Evolutionary conservation across 805 yeast genomes (phyloP), one percentile per base, ranked within the genome.

Genomic region (Candida incommunis): DNA sequence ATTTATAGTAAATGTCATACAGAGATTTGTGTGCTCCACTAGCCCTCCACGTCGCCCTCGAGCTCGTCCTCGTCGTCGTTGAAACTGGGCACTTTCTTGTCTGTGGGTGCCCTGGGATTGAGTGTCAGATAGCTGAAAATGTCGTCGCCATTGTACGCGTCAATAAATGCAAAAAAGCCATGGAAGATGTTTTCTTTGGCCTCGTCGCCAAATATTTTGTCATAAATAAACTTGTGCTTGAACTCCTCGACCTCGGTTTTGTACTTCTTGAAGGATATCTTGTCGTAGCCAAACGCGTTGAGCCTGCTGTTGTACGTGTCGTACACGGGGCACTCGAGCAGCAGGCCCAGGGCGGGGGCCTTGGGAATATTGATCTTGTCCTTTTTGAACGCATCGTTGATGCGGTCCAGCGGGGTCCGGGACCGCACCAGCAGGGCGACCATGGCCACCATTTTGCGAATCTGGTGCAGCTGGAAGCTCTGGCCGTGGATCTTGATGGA

Each of bases 401-500:
- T 83, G 54, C 95, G 76, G 22, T 73, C 72, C 25, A 75, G 58
- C 2, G 96, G 95, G 57, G 88, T 78, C 9, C 95, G 92, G 18
- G 92, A 79, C 58, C 98, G 74, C 21, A 90, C 78, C 16, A 83
- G 76, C 46, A 90, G 69, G 0, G 88, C 76, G 1, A 94, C 95
- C 94, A 90, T 81, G 21, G 96, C 90, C 48, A 92, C 85, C 97
- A 92, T 92, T 61, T 92, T 92, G 60, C 98, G 78, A 58, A 92
- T 92, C 70, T 90, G 98, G 65, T 90, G 97, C 51, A 92, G 71
- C 97, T 92, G 92, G 64, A 92, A 92, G 2, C 96, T 85, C 66
- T 92, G 98, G 4, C 98, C 98, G 62, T 92, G 98, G 52, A 92
- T 85, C 67, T 90, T 88, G 57, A 92, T 81, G 1, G 95, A 84